Evolutionary conservation across 2,329 filamentous ascomycete species (phyloP), one percentile per base, ranked within the genome.

Genomic region (Fusarium solani-melongenae): DNA sequence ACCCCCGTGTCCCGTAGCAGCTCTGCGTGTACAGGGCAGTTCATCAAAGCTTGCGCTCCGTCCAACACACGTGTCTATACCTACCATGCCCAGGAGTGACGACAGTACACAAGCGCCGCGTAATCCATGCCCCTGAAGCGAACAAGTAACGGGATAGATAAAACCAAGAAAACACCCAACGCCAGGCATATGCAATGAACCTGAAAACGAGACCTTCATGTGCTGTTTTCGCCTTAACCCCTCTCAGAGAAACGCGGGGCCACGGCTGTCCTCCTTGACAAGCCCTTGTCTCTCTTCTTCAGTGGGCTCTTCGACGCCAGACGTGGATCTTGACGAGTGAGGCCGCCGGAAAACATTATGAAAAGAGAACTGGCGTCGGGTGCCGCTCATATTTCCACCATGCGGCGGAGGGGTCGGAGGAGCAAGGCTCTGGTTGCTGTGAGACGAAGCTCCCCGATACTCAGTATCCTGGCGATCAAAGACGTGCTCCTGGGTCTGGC

Each of bases 281-380:
- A 98, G 88, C 0, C 94, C 95, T 8, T 96, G 82, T 20, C 90
- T 87, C 82, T 97, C 95, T 83, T 98, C 95, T 80, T 97, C 95
- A 0, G 93, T 95, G 2, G 89, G 89, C 51, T 78, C 67, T 22
- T 73, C 65, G 31, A 75, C 59, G n/a, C 70, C 75, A 22, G 76
- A 74, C 10, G 62, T 61, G 36, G 72, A 73, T 62, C 72, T 75
- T 29, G 72, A 74, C 44, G 86, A 86, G 36, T 78, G 71, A 22
- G 78, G 79, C 38, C 80, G 81, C 62, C 80, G 77, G 82, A 98
- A 96, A 61, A 98, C 91, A 74, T 93, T 94, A 73, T 95, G 92
- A 86, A 98, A 98, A 20, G 94, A 97, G 83, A 98, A 99, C 79
- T 98, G 94, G 69, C 96, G 89, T 73, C 86, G 89, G 12, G 92